A percentile compares a stretch with the other conserved stretches of the same genome.
phyloP scores from a whole-genome alignment of 768 basidiomycete genomes.

The Amanita phalloides region DNA sequence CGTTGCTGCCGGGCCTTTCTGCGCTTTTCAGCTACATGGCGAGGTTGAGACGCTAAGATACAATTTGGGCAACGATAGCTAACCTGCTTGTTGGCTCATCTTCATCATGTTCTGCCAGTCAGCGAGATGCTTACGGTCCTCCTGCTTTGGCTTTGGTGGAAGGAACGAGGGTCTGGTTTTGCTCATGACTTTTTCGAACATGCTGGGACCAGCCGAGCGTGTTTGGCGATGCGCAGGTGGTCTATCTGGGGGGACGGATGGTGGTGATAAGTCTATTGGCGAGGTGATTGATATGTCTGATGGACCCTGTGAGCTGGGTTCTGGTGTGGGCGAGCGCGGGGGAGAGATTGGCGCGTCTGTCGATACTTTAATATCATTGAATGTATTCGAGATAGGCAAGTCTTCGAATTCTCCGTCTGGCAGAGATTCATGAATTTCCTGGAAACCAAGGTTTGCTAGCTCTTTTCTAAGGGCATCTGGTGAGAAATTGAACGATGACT shows the following conservation, averaged over 20 bases:
- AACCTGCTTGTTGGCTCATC: conserved; percentile 64
- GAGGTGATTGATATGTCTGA: neutral
- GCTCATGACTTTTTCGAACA: conserved; percentile 70
- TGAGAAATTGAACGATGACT: conserved; percentile 40
- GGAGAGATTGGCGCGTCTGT: conserved; percentile 13
- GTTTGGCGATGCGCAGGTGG: conserved; percentile 27
- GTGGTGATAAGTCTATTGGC: neutral
- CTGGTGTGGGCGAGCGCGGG: conserved; percentile 14
- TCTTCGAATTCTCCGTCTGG: neutral
- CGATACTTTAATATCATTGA: conserved; percentile 8
- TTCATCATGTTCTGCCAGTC: conserved; percentile 89
- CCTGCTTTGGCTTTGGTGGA: conserved; percentile 71
- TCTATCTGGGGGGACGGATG: conserved; percentile 13
- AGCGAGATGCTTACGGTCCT: conserved; percentile 76
- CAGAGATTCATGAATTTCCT: neutral
- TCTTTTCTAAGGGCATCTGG: conserved; percentile 53
- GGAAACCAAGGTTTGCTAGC: conserved; percentile 21
- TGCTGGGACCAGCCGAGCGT: conserved; percentile 56
- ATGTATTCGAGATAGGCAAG: conserved; percentile 2
- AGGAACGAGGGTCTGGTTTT: conserved; percentile 76
- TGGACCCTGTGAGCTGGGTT: conserved; percentile 6
- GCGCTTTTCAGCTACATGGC: conserved; percentile 54
- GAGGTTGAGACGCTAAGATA: conserved; percentile 1
- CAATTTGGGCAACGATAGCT: conserved; percentile 12
- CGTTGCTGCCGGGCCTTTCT: conserved; percentile 52